phyloP scores from a whole-genome alignment of 2,329 filamentous ascomycete genomes.

The Furcasterigmium furcatum region DNA sequence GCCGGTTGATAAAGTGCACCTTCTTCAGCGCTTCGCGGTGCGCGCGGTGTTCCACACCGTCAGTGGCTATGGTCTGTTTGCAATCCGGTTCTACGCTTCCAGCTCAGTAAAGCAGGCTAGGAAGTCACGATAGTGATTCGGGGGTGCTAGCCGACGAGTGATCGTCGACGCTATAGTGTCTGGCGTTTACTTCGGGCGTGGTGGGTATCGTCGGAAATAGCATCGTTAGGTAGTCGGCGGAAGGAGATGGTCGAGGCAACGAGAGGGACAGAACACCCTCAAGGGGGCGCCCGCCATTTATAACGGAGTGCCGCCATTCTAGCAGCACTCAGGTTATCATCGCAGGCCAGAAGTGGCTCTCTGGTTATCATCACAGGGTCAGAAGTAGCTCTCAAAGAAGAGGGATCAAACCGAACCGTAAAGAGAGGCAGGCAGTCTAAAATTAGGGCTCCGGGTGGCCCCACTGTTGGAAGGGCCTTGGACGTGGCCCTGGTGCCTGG shows the following conservation, averaged over 20 bases:
- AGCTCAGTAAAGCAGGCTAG: conserved; percentile 4
- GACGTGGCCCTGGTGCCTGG: not conserved
- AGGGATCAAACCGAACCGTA: no score
- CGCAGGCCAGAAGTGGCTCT: no score
- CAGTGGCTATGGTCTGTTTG: conserved; percentile 10
- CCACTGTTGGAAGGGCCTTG: not conserved
- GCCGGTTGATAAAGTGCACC: conserved; percentile 15
- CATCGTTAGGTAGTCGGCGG: not conserved
- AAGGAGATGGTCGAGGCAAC: not conserved
- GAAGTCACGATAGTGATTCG: no score
- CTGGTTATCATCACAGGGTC: no score
- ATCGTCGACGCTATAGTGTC: not conserved
- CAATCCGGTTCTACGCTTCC: not conserved
- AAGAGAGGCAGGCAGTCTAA: no score
- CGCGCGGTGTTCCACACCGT: conserved; percentile 14
- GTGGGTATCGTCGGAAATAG: not conserved
- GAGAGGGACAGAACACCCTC: no score
- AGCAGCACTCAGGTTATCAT: no score
- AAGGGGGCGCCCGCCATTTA: no score
- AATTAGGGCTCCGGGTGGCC: no score
- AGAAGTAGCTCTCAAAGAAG: no score
- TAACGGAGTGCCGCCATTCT: no score
- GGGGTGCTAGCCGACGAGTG: no score
- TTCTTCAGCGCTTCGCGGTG: conserved; percentile 12
- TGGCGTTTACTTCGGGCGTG: not conserved